phyloP scores from a whole-genome alignment of 2,329 filamentous ascomycete species.

The Madurella fahalii region DNA sequence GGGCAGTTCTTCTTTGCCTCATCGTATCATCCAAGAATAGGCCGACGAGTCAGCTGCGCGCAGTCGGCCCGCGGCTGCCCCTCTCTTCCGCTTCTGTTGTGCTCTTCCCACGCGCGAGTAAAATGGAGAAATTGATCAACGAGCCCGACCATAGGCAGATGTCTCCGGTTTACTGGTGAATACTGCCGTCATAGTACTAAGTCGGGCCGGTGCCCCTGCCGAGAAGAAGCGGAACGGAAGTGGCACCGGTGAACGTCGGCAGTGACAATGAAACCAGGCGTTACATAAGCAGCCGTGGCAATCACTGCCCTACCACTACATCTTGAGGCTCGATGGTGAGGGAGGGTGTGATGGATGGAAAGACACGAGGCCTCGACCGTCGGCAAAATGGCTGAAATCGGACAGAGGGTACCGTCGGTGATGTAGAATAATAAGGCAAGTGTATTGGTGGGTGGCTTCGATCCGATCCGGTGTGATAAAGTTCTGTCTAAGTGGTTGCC shows the following conservation, averaged over 20 bases:
- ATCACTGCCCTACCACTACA: no score
- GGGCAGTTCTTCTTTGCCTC: no score
- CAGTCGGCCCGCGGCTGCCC: no score
- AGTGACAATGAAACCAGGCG: neutral
- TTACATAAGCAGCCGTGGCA: neutral
- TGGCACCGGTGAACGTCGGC: neutral
- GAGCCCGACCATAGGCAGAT: neutral
- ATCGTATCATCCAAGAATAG: no score
- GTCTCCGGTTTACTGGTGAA: no score
- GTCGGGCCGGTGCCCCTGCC: conserved; percentile 11
- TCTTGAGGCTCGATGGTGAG: neutral
- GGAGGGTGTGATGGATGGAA: neutral
- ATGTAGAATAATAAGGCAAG: neutral
- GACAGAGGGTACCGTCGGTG: neutral
- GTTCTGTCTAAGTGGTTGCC: neutral
- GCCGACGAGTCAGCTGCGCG: no score
- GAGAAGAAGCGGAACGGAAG: conserved; percentile 1
- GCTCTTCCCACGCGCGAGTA: no score
- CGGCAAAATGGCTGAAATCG: conserved; percentile 3
- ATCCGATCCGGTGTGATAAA: conserved; percentile 4
- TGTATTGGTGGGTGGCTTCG: neutral
- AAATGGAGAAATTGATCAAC: neutral
- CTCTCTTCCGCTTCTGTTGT: no score
- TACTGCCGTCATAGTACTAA: no score
- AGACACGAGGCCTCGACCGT: conserved; percentile 1